Evolutionary conservation across 805 yeast genomes (phyloP), one percentile per base, ranked within the genome.

Genomic region (Komagataella ulmi): DNA sequence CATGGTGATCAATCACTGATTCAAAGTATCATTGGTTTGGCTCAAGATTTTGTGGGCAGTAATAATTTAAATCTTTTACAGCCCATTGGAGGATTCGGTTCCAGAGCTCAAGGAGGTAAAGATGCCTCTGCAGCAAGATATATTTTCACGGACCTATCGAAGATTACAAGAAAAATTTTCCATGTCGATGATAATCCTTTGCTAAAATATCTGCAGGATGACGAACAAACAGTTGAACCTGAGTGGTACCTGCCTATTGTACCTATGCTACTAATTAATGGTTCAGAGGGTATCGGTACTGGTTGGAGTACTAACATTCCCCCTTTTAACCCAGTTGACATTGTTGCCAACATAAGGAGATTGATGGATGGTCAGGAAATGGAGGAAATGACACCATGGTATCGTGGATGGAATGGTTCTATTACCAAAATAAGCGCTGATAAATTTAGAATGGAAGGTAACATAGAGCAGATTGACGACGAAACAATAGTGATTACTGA

Each of bases 101-200:
- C 97, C 1, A 81, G 99, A 69, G 90, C 93, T 23, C 76, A 88
- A 23, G 99, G 99, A 67, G 99, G 99, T 72, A 93, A 93, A 65
- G 99, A 93, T 72, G 93, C 90, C 14, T 86, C 98, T n/a, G 97
- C 98, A 24, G 83, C 97, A 48, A 90, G 99, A 77, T 93, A 93
- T 72, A 90, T 93, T 65, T 87, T 78, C 66, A 93, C 99, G 0
- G 89, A 87, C 61, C 70, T 93, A 56, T 80, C 79, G 51, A 80
- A 83, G 40, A 73, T 93, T 49, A 86, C 98, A 0, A 73, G 85
- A 53, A 79, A 72, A 52, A 76, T 91, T 6, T 89, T 91, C 67
- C 82, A 86, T 57, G 80, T 86, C 0, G 73, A 81, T 48, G 99
- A 93, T 66, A 85, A 83, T 59, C 83, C 90, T 1, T 68, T 93